phyloP scores from a whole-genome alignment of 306 rosid genomes.

The Delonix regia region DNA sequence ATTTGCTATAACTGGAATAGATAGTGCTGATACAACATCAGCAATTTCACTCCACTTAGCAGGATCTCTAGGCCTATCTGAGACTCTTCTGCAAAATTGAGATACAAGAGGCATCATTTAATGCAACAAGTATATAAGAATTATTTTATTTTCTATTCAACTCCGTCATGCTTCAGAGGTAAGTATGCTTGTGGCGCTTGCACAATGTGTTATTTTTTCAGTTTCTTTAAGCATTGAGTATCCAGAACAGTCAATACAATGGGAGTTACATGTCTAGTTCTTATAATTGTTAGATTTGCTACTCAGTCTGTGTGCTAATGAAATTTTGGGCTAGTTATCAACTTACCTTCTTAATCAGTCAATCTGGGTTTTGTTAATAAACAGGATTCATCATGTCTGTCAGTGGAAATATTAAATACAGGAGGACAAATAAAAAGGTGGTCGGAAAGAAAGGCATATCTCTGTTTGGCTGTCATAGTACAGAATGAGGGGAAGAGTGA shows the following conservation, averaged over 20 bases:
- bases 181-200: constrained; percentile 7
- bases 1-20: constrained; percentile 90
- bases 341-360: constrained; percentile 30
- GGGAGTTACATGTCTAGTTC: not conserved
- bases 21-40: constrained; percentile 80
- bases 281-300: not conserved
- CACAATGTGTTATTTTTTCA: not conserved
- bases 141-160: constrained; percentile 8
- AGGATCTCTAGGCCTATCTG: constrained; percentile 94
- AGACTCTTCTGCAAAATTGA: constrained; percentile 64
- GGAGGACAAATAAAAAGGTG: not conserved
- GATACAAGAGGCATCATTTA: constrained; percentile 26
- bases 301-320: not conserved
- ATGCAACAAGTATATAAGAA: constrained; percentile 28
- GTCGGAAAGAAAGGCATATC: constrained; percentile 15
- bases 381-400: not conserved
- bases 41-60: constrained; percentile 94
- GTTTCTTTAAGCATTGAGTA: constrained; percentile 6
- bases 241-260: constrained; percentile 4
- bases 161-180: not conserved
- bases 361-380: constrained; percentile 8
- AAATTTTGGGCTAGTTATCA: not conserved
- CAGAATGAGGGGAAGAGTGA: constrained; percentile 10
- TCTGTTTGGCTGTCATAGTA: not conserved
- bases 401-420: not conserved